Conservation (phyloP, 1,284 basidiomycete genomes). For the Phylloboletellus chloephorus region DNA sequence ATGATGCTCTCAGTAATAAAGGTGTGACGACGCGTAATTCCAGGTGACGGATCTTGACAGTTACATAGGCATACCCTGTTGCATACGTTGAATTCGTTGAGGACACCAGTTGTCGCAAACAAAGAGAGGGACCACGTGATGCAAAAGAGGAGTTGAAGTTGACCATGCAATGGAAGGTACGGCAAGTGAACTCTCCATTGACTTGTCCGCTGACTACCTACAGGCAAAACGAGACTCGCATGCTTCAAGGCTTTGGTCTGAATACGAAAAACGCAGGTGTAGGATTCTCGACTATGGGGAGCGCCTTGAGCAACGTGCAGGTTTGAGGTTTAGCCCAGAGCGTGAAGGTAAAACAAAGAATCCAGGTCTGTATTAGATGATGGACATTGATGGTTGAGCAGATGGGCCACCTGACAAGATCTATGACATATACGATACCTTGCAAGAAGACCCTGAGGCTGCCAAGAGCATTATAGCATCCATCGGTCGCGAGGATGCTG, state of each 20-base stretch:
- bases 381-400: conserved; percentile 21
- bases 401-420: conserved; percentile 53
- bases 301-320: conserved; percentile 50
- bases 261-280: conserved; percentile 48
- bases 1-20: conserved; percentile 76
- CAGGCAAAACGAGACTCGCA: conserved; percentile 52
- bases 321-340: conserved; percentile 34
- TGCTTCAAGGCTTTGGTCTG: conserved; percentile 47
- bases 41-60: conserved; percentile 9
- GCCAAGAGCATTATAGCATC: conserved; percentile 40
- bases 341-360: conserved; percentile 40
- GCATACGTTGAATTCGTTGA: conserved; percentile 59
- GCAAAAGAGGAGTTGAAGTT: conserved; percentile 63
- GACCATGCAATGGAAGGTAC: conserved; percentile 68
- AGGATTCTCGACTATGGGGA: conserved; percentile 51
- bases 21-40: conserved; percentile 35
- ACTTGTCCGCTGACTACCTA: conserved; percentile 9
- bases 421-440: conserved; percentile 59
- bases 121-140: conserved; percentile 56
- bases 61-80: conserved; percentile 50
- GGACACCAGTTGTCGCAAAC: conserved; percentile 49
- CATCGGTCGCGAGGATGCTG: conserved; percentile 45
- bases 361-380: neutral
- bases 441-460: conserved; percentile 48
- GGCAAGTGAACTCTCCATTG: conserved; percentile 18